These are phyloP conservation scores for Lepidium sativum DNA, from an alignment of 345 rosid species.

Conservation along the genomic window DNA sequence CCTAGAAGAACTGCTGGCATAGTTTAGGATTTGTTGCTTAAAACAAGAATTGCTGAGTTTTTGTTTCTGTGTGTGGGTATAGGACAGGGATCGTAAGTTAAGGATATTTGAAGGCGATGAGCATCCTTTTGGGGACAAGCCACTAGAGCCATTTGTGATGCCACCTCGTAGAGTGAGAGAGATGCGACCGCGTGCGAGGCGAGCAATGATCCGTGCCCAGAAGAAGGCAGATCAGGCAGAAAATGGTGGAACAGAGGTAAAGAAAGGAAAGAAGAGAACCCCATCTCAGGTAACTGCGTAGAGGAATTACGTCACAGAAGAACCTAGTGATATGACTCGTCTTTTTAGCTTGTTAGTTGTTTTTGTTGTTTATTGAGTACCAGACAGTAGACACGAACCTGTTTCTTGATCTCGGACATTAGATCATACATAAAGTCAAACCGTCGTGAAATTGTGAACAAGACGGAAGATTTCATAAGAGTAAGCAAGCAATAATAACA, in stretches of 20 bases:
- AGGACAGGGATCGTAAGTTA: constrained; percentile 92
- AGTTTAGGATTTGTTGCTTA: not conserved
- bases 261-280: constrained; percentile 47
- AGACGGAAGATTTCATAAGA: not conserved
- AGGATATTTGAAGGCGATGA: constrained; percentile 79
- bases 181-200: constrained; percentile 88
- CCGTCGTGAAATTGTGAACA: not conserved
- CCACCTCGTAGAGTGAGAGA: constrained; percentile 81
- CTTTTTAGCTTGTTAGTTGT: constrained; percentile 2
- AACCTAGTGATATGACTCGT: not conserved
- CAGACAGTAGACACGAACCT: not conserved
- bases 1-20: not conserved
- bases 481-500: not conserved
- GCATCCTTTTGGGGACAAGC: constrained; percentile 78
- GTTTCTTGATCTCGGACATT: not conserved
- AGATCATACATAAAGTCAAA: not conserved
- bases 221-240: constrained; percentile 70
- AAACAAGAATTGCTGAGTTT: not conserved
- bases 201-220: constrained; percentile 88
- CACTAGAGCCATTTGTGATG: constrained; percentile 65
- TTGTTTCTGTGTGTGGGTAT: constrained; percentile 21
- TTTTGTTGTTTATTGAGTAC: constrained; percentile 2
- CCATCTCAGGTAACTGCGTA: constrained; percentile 33
- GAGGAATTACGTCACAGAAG: not conserved
- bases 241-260: constrained; percentile 30